Conservation (phyloP, 106 monocot species). For the Acorus gramineus region DNA sequence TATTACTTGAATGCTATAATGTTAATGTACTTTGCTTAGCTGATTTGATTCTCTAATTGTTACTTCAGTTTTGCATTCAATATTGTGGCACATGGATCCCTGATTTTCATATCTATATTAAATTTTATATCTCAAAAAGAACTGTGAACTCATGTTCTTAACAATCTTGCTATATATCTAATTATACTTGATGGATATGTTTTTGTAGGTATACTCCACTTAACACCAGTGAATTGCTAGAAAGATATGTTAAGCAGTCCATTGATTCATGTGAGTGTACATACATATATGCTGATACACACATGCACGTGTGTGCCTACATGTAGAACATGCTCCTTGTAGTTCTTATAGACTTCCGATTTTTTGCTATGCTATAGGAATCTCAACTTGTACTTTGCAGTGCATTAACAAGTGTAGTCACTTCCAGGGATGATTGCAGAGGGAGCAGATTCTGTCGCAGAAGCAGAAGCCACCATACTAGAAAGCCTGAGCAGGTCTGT, state of each 20-base stretch:
- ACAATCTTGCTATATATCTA: background rate
- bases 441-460: conserved; percentile 66
- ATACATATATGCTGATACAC: background rate
- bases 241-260: conserved; percentile 57
- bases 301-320: no score
- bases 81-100: no score
- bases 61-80: no score
- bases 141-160: no score
- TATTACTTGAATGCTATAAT: no score
- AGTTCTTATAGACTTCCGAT: no score
- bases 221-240: conserved; percentile 66
- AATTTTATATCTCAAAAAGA: no score
- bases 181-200: background rate
- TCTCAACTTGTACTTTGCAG: conserved; percentile 16
- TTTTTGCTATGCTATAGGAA: no score
- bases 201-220: conserved; percentile 70
- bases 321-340: no score
- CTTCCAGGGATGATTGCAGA: conserved; percentile 72
- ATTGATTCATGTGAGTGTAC: conserved; percentile 75
- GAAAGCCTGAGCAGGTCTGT: conserved; percentile 81
- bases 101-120: no score
- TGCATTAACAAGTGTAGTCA: conserved; percentile 34
- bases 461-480: conserved; percentile 60
- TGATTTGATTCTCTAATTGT: no score
- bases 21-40: no score